Base-by-base conservation (phyloP, 805 yeast genomes). In the Lipomyces starkeyi region DNA sequence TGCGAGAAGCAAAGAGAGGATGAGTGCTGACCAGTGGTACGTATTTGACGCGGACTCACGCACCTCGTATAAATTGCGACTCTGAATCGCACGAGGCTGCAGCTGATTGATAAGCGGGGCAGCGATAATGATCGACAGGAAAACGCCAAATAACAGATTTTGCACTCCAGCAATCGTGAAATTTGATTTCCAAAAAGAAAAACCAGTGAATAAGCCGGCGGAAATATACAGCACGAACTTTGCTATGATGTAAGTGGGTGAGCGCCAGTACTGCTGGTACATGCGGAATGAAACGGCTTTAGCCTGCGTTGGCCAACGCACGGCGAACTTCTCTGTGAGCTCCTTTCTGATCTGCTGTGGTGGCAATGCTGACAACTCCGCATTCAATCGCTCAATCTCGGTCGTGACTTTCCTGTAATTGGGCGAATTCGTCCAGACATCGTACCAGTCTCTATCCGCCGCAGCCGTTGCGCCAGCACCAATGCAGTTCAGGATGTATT, bases 381-480 rank as follows among this genome's bases (percentile, higher is more conserved):
- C 74, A 74, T 77, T 78, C 73, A 76, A 76, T 65, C 76, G 72
- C 63, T 73, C 77, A 70, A 80, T 73, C 67, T 81, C 83, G 2
- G 57, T 67, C 7, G 81, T 77, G 3, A 78, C 77, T 0, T 66
- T 73, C 37, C 61, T 65, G 59, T 73, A 76, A 72, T 86, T 87
- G 37, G 78, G 84, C 62, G 83, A 86, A 14, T 77, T 78, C 5
- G 71, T 71, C 95, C 95, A 90, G 13, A 85, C 81, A 11, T 87
- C 85, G 76, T 82, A 81, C 88, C 91, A 90, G 77, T 90, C 88
- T 62, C 83, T 84, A 37, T 78, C 74, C 22, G 84, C 85, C 63
- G 80, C 74, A 2, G 91, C 88, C 35, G 91, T 88, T 2, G 94
- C 92, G 76, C 91, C 93, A 47, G 94, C 93, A 69, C 94, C 94